These are phyloP conservation scores for Amaranthus cruentus DNA, from an alignment of 148 eudicot species.

Conservation along the genomic window DNA sequence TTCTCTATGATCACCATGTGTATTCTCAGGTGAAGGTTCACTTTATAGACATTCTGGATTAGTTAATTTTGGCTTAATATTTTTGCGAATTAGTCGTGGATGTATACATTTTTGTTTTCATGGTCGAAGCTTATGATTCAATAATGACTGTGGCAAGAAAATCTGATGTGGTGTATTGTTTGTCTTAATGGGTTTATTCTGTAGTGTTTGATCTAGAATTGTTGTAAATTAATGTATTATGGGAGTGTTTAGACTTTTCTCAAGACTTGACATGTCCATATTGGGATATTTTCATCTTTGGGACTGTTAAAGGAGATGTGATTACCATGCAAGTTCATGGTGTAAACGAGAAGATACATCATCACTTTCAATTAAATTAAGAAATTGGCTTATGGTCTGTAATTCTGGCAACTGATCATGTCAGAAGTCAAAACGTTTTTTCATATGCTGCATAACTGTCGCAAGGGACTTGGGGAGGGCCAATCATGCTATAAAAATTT, in stretches of 20 bases:
- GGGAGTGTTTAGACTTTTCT: background rate
- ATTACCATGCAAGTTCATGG: background rate
- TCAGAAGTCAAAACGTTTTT: background rate
- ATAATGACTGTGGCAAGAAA: background rate
- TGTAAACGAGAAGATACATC: background rate
- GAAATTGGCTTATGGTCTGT: background rate
- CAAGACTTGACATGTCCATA: background rate
- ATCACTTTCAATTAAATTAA: background rate
- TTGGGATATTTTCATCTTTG: background rate
- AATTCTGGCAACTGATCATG: background rate
- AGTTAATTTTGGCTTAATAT: background rate
- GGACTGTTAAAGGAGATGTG: background rate
- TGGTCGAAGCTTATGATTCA: background rate
- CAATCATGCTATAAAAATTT: background rate
- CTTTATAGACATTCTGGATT: constrained; percentile 2
- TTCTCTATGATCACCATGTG: background rate
- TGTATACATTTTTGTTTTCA: background rate
- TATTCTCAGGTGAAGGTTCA: background rate
- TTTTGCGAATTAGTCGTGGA: background rate
- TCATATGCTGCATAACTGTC: constrained; percentile 1
- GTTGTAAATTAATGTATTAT: background rate
- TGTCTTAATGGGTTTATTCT: background rate
- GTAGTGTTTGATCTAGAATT: background rate
- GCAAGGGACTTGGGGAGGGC: constrained; percentile 3
- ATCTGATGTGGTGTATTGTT: background rate